phyloP scores from a whole-genome alignment of 176 grass and related monocot genomes.

The Cenchrus americanus region DNA sequence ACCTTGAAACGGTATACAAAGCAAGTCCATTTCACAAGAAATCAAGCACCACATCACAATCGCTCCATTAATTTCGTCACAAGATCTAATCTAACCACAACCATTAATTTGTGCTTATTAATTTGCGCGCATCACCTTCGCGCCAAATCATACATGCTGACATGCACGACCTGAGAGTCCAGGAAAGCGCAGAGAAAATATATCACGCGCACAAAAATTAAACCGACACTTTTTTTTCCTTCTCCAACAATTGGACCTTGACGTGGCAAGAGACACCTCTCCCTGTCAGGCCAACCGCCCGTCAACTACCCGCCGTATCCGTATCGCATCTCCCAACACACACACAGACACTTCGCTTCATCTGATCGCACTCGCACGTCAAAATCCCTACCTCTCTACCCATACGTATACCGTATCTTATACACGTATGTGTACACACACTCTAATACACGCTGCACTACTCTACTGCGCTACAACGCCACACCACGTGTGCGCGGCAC shows the following conservation, averaged over 20 bases:
- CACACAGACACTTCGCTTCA: neutral
- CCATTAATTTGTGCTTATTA: neutral
- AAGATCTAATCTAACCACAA: neutral
- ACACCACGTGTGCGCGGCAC: neutral
- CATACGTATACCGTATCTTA: neutral
- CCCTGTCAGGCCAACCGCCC: conserved; percentile 32
- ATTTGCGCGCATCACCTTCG: neutral
- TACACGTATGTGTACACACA: conserved; percentile 2
- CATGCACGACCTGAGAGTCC: neutral
- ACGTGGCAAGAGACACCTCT: conserved; percentile 12
- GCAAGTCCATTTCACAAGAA: neutral
- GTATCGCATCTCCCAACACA: neutral
- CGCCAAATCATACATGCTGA: neutral
- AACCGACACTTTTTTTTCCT: neutral
- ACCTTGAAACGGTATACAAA: neutral
- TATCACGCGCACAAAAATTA: neutral
- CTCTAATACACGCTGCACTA: neutral
- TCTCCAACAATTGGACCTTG: neutral
- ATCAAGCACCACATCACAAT: neutral
- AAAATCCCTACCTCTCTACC: neutral
- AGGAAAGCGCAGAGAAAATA: neutral
- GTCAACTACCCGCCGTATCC: neutral
- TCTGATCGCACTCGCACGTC: neutral
- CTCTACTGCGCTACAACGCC: neutral
- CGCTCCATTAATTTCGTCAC: neutral